phyloP scores from a whole-genome alignment of 2,329 filamentous ascomycete genomes.

The Westerdykella ornata region DNA sequence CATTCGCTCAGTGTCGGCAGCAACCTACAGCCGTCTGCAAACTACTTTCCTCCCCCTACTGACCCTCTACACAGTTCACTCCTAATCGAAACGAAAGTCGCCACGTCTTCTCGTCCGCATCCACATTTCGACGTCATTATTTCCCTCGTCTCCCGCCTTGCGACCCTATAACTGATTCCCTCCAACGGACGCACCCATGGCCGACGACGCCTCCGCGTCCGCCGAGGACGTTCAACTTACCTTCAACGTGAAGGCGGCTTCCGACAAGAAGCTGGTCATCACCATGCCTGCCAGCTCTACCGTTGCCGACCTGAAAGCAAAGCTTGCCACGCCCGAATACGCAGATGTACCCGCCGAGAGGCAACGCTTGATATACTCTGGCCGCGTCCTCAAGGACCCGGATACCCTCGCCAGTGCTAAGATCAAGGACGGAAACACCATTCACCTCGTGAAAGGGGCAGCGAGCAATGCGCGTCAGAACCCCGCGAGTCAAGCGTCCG shows the following conservation, averaged over 20 bases:
- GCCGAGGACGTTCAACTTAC: conserved; percentile 70
- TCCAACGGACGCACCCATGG: conserved; percentile 44
- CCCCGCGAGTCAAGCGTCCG: conserved; percentile 45
- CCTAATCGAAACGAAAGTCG: conserved; percentile 4
- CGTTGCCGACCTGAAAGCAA: conserved; percentile 81
- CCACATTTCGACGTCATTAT: not conserved
- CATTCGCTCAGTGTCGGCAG: not conserved
- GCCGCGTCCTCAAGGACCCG: conserved; percentile 90
- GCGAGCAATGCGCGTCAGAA: conserved; percentile 69
- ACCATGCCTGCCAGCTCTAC: conserved; percentile 71
- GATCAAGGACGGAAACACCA: conserved; percentile 91
- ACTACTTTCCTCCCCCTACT: not conserved
- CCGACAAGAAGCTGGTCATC: conserved; percentile 74
- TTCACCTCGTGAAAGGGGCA: conserved; percentile 94
- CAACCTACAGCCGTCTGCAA: conserved; percentile 1
- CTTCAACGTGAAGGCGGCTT: conserved; percentile 98
- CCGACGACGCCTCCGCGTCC: conserved; percentile 52
- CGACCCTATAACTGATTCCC: no score
- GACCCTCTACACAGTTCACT: not conserved
- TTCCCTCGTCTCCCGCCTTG: not conserved
- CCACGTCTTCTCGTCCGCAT: conserved; percentile 4
- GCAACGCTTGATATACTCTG: conserved; percentile 95
- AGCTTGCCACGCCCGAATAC: conserved; percentile 71
- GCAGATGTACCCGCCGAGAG: conserved; percentile 82
- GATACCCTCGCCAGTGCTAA: conserved; percentile 82